Conservation (phyloP, 305 asterid species). For the Fraxinus velutina region DNA sequence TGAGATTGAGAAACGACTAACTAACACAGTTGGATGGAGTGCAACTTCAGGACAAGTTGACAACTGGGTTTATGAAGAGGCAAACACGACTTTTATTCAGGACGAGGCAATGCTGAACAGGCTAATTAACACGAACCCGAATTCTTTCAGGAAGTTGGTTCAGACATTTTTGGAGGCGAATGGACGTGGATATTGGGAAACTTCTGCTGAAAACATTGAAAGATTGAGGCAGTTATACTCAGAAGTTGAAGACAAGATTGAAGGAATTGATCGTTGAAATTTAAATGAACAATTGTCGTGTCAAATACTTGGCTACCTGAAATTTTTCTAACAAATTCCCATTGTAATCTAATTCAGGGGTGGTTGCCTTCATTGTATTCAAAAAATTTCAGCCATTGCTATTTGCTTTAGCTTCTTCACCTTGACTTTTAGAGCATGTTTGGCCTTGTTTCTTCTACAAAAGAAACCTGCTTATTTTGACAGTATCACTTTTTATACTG, state of each 20-base stretch:
- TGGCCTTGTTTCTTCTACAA: not conserved
- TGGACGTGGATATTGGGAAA: conserved; percentile 98
- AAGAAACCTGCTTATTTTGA: not conserved
- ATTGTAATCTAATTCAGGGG: conserved; percentile 34
- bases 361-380: conserved; percentile 27
- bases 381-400: conserved; percentile 16
- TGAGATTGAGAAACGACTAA: conserved; percentile 83
- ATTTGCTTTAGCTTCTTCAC: not conserved
- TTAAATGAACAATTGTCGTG: not conserved
- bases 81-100: conserved; percentile 80
- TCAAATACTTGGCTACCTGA: conserved; percentile 27
- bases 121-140: conserved; percentile 87
- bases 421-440: not conserved
- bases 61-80: conserved; percentile 98
- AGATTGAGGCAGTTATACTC: conserved; percentile 77
- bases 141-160: conserved; percentile 83
- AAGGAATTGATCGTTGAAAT: conserved; percentile 74
- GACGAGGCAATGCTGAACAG: conserved; percentile 90
- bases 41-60: conserved; percentile 98
- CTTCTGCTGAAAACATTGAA: conserved; percentile 77
- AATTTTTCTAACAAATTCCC: conserved; percentile 28
- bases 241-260: conserved; percentile 99
- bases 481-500: not conserved
- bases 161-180: conserved; percentile 96
- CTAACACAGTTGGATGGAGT: conserved; percentile 98